A percentile compares a stretch with the other conserved stretches of the same genome.
Conservation (phyloP, 2,329 filamentous ascomycete species). For the Hypomyces rosellus region DNA sequence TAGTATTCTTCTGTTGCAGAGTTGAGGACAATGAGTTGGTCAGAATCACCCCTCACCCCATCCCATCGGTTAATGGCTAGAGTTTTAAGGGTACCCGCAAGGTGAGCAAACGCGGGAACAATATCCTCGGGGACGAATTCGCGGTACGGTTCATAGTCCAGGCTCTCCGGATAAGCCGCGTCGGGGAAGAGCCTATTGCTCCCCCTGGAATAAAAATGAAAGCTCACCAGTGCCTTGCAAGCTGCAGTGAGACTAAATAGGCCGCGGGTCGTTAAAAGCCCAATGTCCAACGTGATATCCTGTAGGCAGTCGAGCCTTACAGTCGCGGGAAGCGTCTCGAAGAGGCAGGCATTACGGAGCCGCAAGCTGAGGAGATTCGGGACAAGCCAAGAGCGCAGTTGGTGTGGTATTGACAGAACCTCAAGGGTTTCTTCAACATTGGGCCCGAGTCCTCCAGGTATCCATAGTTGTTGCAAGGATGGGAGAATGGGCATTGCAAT, state of each 20-base stretch:
- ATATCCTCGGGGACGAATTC: constrained; percentile 4
- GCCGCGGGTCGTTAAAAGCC: not conserved
- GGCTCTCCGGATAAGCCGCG: not conserved
- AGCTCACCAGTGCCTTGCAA: not conserved
- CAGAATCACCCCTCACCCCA: not conserved
- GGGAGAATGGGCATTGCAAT: not conserved
- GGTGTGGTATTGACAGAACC: not conserved
- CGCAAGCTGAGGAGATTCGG: constrained; percentile 1
- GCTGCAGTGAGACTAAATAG: not conserved
- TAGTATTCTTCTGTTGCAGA: not conserved
- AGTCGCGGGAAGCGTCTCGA: not conserved
- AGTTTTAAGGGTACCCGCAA: not conserved
- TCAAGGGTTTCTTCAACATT: not conserved
- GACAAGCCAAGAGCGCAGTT: not conserved
- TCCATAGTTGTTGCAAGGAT: constrained; percentile 1
- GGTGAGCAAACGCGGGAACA: constrained; percentile 4
- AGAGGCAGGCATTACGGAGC: not conserved
- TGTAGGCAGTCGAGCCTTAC: not conserved
- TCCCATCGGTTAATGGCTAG: constrained; percentile 2
- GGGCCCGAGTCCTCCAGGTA: not conserved
- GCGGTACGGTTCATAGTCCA: too few relatives aligned
- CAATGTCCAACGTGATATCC: constrained; percentile 1
- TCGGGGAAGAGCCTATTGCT: not conserved
- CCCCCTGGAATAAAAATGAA: not conserved
- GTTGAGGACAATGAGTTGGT: not conserved